Conservation (phyloP, 345 rosid genomes). For the Citrus mangshanensis region DNA sequence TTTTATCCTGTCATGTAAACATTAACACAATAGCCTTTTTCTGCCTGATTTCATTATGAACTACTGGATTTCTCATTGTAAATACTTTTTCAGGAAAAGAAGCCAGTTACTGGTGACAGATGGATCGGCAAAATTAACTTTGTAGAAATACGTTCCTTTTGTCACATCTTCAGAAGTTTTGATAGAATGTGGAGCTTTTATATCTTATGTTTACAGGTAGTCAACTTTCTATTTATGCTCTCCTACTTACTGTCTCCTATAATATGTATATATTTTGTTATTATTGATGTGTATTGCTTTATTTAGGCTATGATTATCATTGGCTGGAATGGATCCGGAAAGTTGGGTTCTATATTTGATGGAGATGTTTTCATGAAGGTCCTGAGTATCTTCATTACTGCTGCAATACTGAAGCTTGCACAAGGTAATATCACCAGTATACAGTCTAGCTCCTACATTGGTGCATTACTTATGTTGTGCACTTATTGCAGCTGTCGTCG, state of each 20-base stretch:
- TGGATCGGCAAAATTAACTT: constrained; percentile 60
- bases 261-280: constrained; percentile 8
- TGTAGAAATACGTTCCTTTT: constrained; percentile 61
- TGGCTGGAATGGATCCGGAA: constrained; percentile 62
- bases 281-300: constrained; percentile 17
- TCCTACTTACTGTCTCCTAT: not conserved
- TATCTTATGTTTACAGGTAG: constrained; percentile 57
- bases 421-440: constrained; percentile 42
- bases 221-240: not conserved
- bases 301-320: constrained; percentile 57
- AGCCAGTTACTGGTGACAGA: constrained; percentile 29
- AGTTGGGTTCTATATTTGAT: constrained; percentile 35
- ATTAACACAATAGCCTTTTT: not conserved
- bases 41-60: constrained; percentile 6
- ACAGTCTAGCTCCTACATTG: not conserved
- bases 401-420: constrained; percentile 51
- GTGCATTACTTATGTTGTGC: not conserved
- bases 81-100: constrained; percentile 28
- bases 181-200: constrained; percentile 71
- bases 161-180: constrained; percentile 65
- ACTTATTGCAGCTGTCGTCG: constrained; percentile 45
- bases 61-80: not conserved
- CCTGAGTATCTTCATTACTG: constrained; percentile 60
- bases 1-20: not conserved
- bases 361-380: constrained; percentile 53